Conservation (phyloP, 2,329 filamentous ascomycete species). For the Chrysoporthe deuterocubensis region DNA sequence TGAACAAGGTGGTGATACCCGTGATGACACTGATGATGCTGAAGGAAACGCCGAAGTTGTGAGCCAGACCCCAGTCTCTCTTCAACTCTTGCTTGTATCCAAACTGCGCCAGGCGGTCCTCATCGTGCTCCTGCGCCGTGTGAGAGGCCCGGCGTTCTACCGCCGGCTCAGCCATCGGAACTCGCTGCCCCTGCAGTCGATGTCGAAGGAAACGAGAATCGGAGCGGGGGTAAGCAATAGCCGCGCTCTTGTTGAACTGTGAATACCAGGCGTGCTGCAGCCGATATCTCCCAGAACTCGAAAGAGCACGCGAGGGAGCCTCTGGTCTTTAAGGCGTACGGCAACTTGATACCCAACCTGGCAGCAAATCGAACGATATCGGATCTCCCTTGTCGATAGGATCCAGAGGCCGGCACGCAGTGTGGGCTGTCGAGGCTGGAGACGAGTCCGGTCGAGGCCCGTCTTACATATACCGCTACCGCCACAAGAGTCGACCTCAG, state of each 20-base stretch:
- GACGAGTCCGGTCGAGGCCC: not conserved
- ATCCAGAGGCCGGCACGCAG: not conserved
- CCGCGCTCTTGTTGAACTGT: not conserved
- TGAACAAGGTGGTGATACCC: conserved; percentile 61
- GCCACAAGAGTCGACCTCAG: not conserved
- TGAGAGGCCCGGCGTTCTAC: conserved; percentile 35
- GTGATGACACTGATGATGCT: conserved; percentile 66
- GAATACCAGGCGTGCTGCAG: not conserved
- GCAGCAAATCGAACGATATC: not conserved
- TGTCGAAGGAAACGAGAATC: not conserved
- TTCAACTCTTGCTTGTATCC: conserved; percentile 64
- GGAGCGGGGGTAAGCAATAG: not conserved
- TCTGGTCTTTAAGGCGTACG: not conserved
- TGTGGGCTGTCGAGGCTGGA: not conserved
- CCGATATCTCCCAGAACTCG: not conserved
- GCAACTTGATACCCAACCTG: not conserved
- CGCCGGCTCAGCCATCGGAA: conserved; percentile 30
- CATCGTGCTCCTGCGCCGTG: conserved; percentile 44
- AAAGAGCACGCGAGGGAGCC: not conserved
- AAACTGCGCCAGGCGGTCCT: conserved; percentile 56
- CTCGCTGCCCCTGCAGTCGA: not conserved
- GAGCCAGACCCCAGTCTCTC: conserved; percentile 60
- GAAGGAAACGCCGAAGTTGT: conserved; percentile 66
- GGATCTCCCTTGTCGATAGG: not conserved
- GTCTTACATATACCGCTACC: not conserved